Base-by-base conservation (phyloP, 768 basidiomycete species). In the Cubamyces sp. region DNA sequence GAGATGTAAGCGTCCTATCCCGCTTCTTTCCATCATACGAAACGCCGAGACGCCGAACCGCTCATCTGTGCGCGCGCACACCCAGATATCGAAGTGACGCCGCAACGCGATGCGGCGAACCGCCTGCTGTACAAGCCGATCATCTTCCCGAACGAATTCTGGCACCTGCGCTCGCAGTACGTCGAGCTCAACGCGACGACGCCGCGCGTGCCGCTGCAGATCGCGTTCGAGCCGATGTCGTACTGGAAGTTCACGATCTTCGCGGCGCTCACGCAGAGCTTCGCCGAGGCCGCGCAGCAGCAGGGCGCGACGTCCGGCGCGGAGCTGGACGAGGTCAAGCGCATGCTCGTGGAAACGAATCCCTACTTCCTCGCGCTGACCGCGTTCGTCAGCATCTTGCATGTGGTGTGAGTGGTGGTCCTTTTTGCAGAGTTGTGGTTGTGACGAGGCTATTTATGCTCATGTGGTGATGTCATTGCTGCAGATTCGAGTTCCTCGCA, bases 271-370 rank as follows among this genome's bases (percentile, higher is more conserved):
- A 88, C 91, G 26, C 86, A 86, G 51, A 88, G 93, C 2, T 95
- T 98, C 74, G 87, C 92, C 46, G 91, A 95, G 73, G 91, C 92
- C 18, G 82, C 86, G n/a, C 87, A 88, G 72, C 83, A 88, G 64
- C 87, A 91, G 68, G 87, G 88, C 19, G 81, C 81, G 15, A 77
- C 78, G 1, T 79, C 80, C 28, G 78, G 78, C 12, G 83, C 86
- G 28, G 96, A 98, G 73, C 74, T 98, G 45, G 96, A 99, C 73
- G 96, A 98, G 78, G 76, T 99, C 68, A 99, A 99, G 78, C 82
- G 94, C 60, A 96, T 96, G 90, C 77, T 99, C 50, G 79, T 89
- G 15, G 91, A 93, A 75, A 93, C 91, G 3, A 91, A 91, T 73
- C 91, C 94, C 16, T 94, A 87, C 82, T 88, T 97, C 78, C 81